Evolutionary conservation across 2,329 filamentous ascomycete species (phyloP).

Genomic region (Tolypocladium nubicola): DNA sequence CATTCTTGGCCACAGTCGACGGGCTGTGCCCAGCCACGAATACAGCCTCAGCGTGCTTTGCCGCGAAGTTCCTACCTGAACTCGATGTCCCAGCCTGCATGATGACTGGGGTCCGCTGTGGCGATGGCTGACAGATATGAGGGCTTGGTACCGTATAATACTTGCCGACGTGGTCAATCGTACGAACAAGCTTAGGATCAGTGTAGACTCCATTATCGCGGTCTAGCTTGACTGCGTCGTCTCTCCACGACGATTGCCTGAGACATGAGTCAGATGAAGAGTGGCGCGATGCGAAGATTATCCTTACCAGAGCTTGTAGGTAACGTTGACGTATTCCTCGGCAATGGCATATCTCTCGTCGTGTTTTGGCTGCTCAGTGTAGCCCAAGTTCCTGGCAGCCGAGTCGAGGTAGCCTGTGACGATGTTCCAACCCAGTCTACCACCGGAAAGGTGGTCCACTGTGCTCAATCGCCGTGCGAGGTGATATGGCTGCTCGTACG

Average conservation of each 20-base stretch:
- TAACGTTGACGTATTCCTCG: constrained; percentile 47
- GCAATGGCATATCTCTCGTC: constrained; percentile 47
- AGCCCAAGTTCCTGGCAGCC: constrained; percentile 52
- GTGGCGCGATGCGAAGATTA: fast-evolving
- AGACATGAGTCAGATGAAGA: neutral
- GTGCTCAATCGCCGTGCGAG: constrained; percentile 55
- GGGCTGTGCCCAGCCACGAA: constrained; percentile 51
- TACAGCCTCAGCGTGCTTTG: constrained; percentile 54
- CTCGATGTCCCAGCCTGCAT: constrained; percentile 54
- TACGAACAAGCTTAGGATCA: constrained; percentile 36
- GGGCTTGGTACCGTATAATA: constrained; percentile 48
- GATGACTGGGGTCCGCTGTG: constrained; percentile 53
- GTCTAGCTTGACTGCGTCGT: constrained; percentile 48
- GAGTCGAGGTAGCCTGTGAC: constrained; percentile 60
- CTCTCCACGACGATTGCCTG: constrained; percentile 42
- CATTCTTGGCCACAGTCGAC: constrained; percentile 39
- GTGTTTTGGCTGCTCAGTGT: constrained; percentile 37
- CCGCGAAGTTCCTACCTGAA: constrained; percentile 48
- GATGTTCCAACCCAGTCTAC: constrained; percentile 41
- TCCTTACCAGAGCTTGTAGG: constrained; percentile 49
- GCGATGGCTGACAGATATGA: constrained; percentile 50
- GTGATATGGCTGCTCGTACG: constrained; percentile 60
- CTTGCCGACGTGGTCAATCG: constrained; percentile 52
- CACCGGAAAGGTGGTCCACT: constrained; percentile 55
- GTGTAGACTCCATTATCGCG: constrained; percentile 38